Conservation (phyloP, 202 grass and related monocot species). For the Hordeum pubiflorum region DNA sequence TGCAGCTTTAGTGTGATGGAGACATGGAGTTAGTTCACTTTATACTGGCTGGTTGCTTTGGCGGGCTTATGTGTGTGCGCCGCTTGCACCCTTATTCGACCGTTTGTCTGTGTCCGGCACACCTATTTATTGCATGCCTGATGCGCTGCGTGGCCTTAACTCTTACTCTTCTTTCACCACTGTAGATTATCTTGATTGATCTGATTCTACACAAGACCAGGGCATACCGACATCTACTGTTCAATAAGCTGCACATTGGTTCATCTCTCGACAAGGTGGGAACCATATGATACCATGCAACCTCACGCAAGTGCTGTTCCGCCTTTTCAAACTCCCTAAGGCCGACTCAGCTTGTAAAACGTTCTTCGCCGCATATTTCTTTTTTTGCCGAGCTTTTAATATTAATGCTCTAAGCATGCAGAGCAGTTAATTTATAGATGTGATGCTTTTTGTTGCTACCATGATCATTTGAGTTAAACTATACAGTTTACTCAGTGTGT, state of each 20-base stretch:
- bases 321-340: background rate
- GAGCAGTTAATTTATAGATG: background rate
- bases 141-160: background rate
- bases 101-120: background rate
- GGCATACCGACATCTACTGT: slow-evolving; percentile 76
- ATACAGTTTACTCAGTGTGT: background rate
- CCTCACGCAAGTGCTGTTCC: background rate
- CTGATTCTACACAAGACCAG: slow-evolving; percentile 83
- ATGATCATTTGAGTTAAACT: background rate
- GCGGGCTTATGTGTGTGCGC: background rate
- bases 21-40: background rate
- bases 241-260: slow-evolving; percentile 69
- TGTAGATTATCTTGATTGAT: slow-evolving; percentile 95
- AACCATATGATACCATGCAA: background rate
- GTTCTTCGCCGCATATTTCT: background rate
- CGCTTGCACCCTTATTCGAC: background rate
- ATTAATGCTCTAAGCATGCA: background rate
- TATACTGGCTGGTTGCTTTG: background rate
- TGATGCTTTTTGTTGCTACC: background rate
- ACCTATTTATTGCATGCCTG: background rate
- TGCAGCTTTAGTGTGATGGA: background rate
- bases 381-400: background rate
- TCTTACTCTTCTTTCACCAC: background rate
- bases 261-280: slow-evolving; percentile 58
- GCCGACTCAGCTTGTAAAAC: background rate